Base-by-base conservation (phyloP, 495 filamentous ascomycete genomes). In the Lophiostoma macrostomum region DNA sequence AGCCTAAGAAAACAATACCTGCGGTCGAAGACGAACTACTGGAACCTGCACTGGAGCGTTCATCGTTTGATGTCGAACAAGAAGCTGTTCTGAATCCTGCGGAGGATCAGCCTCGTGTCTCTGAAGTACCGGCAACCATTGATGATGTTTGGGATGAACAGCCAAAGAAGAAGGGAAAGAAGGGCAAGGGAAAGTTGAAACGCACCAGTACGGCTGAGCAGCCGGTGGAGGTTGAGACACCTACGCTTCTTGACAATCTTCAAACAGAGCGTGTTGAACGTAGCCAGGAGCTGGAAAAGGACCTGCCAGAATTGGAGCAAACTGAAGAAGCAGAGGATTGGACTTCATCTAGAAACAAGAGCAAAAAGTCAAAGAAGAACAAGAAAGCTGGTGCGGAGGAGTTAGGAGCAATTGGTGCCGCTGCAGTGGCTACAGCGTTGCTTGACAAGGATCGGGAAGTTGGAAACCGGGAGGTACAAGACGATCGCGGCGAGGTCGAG, bases 101-200 rank as follows among this genome's bases (percentile, higher is more conserved):
- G 13, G 16, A 48, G 3, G 50, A 43, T 53, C 50, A 43, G 29
- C 39, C 23, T 37, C 7, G n/a, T n/a, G n/a, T n/a, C n/a, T 36
- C 12, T 16, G 11, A 19, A 10, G 37, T 29, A 29, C 5, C 10
- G 3, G 43, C 60, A 25, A 7, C 47, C n/a, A 32, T 2, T 13
- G 63, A 66, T 8, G 67, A 67, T 16, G 51, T 47, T 8, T 60
- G 43, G 49, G 54, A 50, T n/a, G 34, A 56, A 7, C 50, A 64
- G 37, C 42, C 63, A 39, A 69, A 67, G 56, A 67, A 64, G 57
- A 56, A 59, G 27, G 50, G 54, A 8, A 63, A 63, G 54, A 63
- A 54, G 32, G 48, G 49, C 16, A 50, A 56, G 39, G 53, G 46
- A 10, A 61, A 61, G 27, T 31, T 39, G 13, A 60, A 60, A 27